Percentiles rank a stretch among this genome's conserved stretches.
Evolutionary conservation across 1,284 basidiomycete species (phyloP).

Genomic region (Ustilago lituana): DNA sequence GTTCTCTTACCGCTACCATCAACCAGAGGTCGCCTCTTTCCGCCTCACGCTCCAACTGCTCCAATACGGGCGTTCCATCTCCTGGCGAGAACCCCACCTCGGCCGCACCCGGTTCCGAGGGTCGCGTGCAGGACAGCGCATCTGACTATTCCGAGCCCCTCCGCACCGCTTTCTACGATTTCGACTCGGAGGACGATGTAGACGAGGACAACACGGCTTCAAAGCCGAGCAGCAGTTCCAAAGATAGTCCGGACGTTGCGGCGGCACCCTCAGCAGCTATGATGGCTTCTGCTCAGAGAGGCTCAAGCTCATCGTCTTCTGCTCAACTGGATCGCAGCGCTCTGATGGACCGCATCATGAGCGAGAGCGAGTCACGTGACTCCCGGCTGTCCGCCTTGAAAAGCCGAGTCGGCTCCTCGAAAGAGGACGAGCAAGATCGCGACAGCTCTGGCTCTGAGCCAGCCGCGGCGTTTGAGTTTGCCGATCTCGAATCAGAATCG

Average conservation of each 20-base stretch:
- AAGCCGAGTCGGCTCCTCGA: conserved; percentile 13
- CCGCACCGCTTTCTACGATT: conserved; percentile 30
- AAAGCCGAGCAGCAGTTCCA: conserved; percentile 4
- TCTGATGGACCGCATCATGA: conserved; percentile 8
- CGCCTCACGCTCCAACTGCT: conserved; percentile 8
- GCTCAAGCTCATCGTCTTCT: not conserved
- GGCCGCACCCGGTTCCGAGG: not conserved
- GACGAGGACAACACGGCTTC: not conserved
- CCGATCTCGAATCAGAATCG: conserved; percentile 18
- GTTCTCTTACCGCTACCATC: conserved; percentile 22
- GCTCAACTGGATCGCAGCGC: not conserved
- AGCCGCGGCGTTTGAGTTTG: conserved; percentile 28
- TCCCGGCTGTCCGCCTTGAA: conserved; percentile 11
- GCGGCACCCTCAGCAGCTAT: not conserved
- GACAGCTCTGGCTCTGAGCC: conserved; percentile 16
- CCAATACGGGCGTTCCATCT: not conserved
- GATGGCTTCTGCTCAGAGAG: not conserved
- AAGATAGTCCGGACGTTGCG: not conserved
- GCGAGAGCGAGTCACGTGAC: conserved; percentile 6
- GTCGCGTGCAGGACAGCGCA: not conserved
- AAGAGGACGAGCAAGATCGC: conserved; percentile 1
- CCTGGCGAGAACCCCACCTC: conserved; percentile 4
- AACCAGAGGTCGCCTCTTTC: conserved; percentile 28
- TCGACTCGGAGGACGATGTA: conserved; percentile 18
- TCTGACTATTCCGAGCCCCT: conserved; percentile 27